These are phyloP conservation scores for Suhomyces prunicola DNA, from an alignment of 805 yeast genomes.

Conservation along the genomic window DNA sequence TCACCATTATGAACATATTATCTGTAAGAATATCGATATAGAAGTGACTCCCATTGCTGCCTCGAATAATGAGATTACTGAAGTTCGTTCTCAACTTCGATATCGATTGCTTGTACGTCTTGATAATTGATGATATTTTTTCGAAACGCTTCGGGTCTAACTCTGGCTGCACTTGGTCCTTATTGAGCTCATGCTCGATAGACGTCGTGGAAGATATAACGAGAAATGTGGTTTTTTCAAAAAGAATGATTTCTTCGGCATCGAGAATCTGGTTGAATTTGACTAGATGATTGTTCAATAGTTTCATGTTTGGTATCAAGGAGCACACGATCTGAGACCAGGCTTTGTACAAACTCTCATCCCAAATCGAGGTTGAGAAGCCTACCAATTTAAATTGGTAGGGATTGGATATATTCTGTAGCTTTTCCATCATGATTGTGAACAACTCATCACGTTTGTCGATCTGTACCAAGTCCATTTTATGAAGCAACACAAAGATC, in stretches of 20 bases:
- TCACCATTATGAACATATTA: constrained; percentile 60
- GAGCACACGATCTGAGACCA: constrained; percentile 97
- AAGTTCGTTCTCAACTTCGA: constrained; percentile 84
- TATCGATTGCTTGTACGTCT: constrained; percentile 90
- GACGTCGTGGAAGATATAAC: constrained; percentile 64
- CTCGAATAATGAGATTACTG: constrained; percentile 70
- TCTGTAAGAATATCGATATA: constrained; percentile 56
- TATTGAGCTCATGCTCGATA: constrained; percentile 25
- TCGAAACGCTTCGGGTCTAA: constrained; percentile 93
- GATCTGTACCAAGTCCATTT: constrained; percentile 91
- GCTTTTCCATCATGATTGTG: constrained; percentile 75
- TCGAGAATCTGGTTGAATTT: constrained; percentile 70
- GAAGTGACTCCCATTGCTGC: constrained; percentile 43
- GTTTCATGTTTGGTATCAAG: constrained; percentile 83
- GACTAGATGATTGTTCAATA: constrained; percentile 71
- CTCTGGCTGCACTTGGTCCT: constrained; percentile 13
- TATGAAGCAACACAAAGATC: constrained; percentile 87
- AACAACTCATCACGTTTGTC: constrained; percentile 84
- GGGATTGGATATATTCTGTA: constrained; percentile 71
- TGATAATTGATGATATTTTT: constrained; percentile 88
- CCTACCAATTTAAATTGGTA: constrained; percentile 67
- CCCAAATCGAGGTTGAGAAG: constrained; percentile 96
- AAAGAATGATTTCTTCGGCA: constrained; percentile 86
- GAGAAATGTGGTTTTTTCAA: constrained; percentile 90
- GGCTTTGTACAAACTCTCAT: constrained; percentile 90